A percentile compares a stretch with the other conserved stretches of the same genome.
Conservation (phyloP, 2,329 filamentous ascomycete species). For the Colletotrichum shisoi region DNA sequence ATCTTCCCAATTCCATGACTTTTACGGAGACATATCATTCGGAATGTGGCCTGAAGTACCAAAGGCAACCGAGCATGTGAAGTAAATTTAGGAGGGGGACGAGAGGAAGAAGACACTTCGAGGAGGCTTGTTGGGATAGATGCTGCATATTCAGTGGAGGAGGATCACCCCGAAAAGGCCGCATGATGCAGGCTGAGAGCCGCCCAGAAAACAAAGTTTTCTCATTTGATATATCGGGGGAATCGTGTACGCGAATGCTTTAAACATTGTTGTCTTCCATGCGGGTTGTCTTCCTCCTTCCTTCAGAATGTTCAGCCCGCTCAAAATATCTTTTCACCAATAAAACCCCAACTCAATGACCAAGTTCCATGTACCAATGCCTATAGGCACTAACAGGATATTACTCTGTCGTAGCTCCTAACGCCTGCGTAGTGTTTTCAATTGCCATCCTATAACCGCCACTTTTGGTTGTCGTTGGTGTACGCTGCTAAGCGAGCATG, state of each 20-base stretch:
- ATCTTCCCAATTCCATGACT: not conserved
- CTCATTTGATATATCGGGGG: not conserved
- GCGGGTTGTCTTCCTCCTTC: not conserved
- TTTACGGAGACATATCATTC: no score
- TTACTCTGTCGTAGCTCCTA: no score
- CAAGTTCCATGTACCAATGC: no score
- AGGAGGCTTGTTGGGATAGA: not conserved
- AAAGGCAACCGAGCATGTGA: no score
- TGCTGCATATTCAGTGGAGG: not conserved
- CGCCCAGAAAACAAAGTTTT: not conserved
- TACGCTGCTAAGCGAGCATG: no score
- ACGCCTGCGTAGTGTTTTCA: not conserved
- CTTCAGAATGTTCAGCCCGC: no score
- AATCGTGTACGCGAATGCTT: no score
- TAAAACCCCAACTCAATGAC: rapidly evolving
- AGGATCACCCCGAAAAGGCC: not conserved
- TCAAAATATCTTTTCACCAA: not conserved
- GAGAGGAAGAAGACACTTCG: not conserved
- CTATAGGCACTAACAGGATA: not conserved
- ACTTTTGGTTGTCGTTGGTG: not conserved
- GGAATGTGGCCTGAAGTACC: no score
- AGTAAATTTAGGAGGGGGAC: no score
- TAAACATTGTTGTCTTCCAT: no score
- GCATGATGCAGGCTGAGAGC: no score
- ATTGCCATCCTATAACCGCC: not conserved